Evolutionary conservation across 176 grass and related monocot species (phyloP), one percentile per base, ranked within the genome.

Genomic region (Ananas comosus): DNA sequence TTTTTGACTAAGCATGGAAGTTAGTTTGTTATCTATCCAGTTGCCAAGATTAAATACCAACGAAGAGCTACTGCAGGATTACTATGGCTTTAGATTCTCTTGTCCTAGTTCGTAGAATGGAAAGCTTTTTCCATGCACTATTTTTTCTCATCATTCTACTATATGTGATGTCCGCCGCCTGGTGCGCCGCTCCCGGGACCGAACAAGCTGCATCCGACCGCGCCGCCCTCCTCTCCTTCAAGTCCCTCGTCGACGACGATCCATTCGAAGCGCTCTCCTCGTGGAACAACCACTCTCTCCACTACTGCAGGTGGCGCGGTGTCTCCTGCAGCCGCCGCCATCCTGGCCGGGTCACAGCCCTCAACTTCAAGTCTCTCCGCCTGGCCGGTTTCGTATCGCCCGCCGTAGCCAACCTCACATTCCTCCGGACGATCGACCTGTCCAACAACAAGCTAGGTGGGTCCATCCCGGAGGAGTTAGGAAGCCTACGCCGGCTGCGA

Each of bases 371-470:
- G 4, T 86, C 87, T 1, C 1, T 71, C 4, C 47, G 59, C 1
- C 47, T 90, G 65, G 56, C 50, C 10, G 87, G 83, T 48, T 27
- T 33, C 19, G 71, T 86, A 47, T 27, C 80, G 7, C 17, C 80
- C 10, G 83, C 73, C 9, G 23, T 75, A 14, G 69, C 70, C 29
- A 90, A 80, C 24, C 33, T 90, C 13, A 80, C 64, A 10, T 78
- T 48, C 11, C 80, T 90, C 10, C 10, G 13, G 52, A 64, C 49
- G 29, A 59, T 90, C 19, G 54, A 90, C 4, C 50, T 90, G 2
- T 70, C 87, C 13, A 72, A 68, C 8, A 90, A 90, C 27, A 49
- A n/a, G 50, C 52, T 90, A 56, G 66, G 49, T 11, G 87, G 91
- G 0, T 1, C 12, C 14, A 33, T 33, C 29, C 29, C 29, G 29